These are phyloP conservation scores for Metschnikowia vanudenii DNA, from an alignment of 805 yeast species.

Conservation along the genomic window DNA sequence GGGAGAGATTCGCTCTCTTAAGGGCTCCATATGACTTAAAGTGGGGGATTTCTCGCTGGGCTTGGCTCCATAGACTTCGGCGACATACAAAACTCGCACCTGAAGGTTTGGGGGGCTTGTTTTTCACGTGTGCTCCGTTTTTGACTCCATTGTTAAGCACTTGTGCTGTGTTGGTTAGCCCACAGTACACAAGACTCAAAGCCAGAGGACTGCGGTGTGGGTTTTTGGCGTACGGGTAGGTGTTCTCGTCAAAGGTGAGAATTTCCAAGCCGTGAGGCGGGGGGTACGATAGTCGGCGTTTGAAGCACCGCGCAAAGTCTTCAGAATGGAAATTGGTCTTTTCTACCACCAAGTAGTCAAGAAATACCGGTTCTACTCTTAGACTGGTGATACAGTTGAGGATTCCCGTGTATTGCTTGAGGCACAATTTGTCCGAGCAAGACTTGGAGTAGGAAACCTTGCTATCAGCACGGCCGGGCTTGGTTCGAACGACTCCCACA, in stretches of 20 bases:
- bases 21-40: constrained; percentile 18
- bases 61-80: constrained; percentile 19
- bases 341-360: constrained; percentile 54
- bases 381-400: constrained; percentile 45
- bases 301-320: constrained; percentile 45
- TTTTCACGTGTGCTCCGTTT: constrained; percentile 54
- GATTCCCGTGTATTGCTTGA: constrained; percentile 59
- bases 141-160: constrained; percentile 58
- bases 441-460: constrained; percentile 72
- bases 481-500: constrained; percentile 76
- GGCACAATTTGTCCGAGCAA: constrained; percentile 80
- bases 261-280: constrained; percentile 20
- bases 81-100: constrained; percentile 45
- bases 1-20: constrained; percentile 20
- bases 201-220: constrained; percentile 27
- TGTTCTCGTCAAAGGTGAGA: constrained; percentile 23
- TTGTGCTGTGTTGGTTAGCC: constrained; percentile 27
- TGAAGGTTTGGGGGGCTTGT: constrained; percentile 40
- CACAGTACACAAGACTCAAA: constrained; percentile 29
- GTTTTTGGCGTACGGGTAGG: constrained; percentile 27
- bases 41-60: constrained; percentile 1
- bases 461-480: constrained; percentile 89
- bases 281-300: constrained; percentile 17
- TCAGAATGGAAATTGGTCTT: constrained; percentile 21
- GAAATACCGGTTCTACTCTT: constrained; percentile 33